A percentile compares a stretch with the other conserved stretches of the same genome.
These are phyloP conservation scores for Brassica carinata DNA, from an alignment of 345 rosid genomes.

Conservation along the genomic window DNA sequence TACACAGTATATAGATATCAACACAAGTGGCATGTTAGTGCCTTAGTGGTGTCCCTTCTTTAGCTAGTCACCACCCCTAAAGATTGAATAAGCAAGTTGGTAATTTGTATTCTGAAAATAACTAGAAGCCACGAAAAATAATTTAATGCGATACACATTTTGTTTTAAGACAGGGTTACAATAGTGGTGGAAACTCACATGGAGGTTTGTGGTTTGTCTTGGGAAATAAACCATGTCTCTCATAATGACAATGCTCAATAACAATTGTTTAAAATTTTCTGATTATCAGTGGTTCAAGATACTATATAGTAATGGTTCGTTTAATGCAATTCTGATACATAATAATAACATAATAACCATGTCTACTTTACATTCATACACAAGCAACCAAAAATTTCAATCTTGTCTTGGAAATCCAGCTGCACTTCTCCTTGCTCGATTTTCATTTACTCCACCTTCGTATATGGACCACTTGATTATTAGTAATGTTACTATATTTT, in stretches of 20 bases:
- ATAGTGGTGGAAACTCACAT: constrained; percentile 46
- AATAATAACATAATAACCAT: constrained; percentile 34
- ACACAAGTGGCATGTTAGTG: constrained; percentile 43
- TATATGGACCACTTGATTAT: constrained; percentile 31
- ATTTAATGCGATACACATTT: constrained; percentile 24
- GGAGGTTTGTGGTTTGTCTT: constrained; percentile 45
- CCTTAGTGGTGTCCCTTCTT: constrained; percentile 46
- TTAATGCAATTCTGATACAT: constrained; percentile 27
- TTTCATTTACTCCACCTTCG: constrained; percentile 12
- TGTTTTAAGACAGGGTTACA: constrained; percentile 23
- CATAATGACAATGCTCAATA: constrained; percentile 33
- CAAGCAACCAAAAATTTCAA: constrained; percentile 39
- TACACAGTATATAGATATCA: constrained; percentile 13
- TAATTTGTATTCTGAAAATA: constrained; percentile 31
- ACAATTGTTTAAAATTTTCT: constrained; percentile 7
- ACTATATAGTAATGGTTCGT: constrained; percentile 14
- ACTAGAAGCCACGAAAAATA: constrained; percentile 23
- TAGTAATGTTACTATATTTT: constrained; percentile 14
- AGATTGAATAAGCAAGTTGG: constrained; percentile 40
- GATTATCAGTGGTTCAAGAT: not conserved
- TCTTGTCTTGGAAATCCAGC: constrained; percentile 36
- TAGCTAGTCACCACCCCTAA: constrained; percentile 33
- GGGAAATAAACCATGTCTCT: constrained; percentile 43
- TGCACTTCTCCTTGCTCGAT: constrained; percentile 22
- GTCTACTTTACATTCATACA: constrained; percentile 39